A percentile compares a stretch with the other conserved stretches of the same genome.
phyloP scores from a whole-genome alignment of 2,329 filamentous ascomycete species.

The Epichloe typhina region DNA sequence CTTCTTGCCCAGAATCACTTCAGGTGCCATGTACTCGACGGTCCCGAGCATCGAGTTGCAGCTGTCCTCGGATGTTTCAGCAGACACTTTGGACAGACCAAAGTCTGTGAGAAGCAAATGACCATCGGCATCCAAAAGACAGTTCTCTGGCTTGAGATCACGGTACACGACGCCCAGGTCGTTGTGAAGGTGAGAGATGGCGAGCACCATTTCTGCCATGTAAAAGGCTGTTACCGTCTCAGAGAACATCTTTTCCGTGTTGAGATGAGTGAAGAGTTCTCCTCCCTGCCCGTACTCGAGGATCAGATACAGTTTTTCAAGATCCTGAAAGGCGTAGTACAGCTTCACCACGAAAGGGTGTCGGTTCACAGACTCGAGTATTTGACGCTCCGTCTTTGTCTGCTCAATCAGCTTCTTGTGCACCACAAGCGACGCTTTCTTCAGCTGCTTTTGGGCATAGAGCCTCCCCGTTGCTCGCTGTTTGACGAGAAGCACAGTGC shows the following conservation, averaged over 20 bases:
- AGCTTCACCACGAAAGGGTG: constrained; percentile 98
- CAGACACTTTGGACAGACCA: constrained; percentile 85
- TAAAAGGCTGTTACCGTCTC: constrained; percentile 88
- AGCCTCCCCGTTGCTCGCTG: constrained; percentile 77
- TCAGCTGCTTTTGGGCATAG: constrained; percentile 97
- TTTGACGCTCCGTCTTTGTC: constrained; percentile 90
- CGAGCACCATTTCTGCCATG: constrained; percentile 95
- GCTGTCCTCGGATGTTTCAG: constrained; percentile 41
- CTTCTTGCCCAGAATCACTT: constrained; percentile 74
- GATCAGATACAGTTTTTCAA: constrained; percentile 93
- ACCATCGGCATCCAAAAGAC: constrained; percentile 78
- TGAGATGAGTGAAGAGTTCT: constrained; percentile 91
- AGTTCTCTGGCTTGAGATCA: constrained; percentile 96
- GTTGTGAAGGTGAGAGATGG: constrained; percentile 82
- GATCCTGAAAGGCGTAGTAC: constrained; percentile 96
- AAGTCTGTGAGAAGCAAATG: constrained; percentile 95
- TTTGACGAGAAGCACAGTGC: constrained; percentile 86
- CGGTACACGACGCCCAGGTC: constrained; percentile 91
- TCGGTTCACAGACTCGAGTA: constrained; percentile 88
- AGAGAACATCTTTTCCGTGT: constrained; percentile 86
- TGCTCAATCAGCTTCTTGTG: constrained; percentile 95
- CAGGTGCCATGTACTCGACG: constrained; percentile 97
- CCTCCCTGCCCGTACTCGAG: constrained; percentile 95
- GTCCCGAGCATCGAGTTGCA: constrained; percentile 92
- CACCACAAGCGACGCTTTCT: constrained; percentile 88